phyloP scores from a whole-genome alignment of 176 grass and related monocot species.

The Aegilops tauschii region DNA sequence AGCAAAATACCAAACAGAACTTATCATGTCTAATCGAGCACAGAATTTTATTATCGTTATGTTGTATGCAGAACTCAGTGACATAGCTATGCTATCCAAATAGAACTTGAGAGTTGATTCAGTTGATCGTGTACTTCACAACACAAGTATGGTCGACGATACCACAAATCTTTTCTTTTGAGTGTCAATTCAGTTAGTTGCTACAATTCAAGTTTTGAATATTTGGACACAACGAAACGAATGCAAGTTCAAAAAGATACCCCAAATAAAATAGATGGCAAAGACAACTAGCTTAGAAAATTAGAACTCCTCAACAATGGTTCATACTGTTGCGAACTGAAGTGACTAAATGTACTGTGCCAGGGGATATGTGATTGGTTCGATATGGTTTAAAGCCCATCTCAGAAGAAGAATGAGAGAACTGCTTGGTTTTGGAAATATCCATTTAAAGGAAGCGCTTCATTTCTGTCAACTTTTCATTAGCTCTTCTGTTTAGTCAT shows the following conservation, averaged over 20 bases:
- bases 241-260: neutral
- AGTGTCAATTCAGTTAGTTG: neutral
- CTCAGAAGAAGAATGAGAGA: too few species aligned
- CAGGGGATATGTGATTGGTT: neutral
- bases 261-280: neutral
- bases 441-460: too few species aligned
- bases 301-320: neutral
- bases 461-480: too few species aligned
- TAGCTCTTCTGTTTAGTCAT: too few species aligned
- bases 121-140: neutral
- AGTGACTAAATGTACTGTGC: neutral
- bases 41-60: neutral
- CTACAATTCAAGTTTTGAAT: neutral
- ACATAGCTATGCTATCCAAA: neutral
- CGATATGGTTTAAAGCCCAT: neutral
- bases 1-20: conserved; percentile 7
- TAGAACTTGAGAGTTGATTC: neutral
- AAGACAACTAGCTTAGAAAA: neutral
- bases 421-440: too few species aligned
- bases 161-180: neutral
- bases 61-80: neutral
- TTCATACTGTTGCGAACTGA: neutral
- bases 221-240: neutral
- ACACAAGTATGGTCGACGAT: neutral
- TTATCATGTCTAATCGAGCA: neutral